Evolutionary conservation across 306 rosid genomes (phyloP), one percentile per base, ranked within the genome.

Genomic region (Trifolium dubium): DNA sequence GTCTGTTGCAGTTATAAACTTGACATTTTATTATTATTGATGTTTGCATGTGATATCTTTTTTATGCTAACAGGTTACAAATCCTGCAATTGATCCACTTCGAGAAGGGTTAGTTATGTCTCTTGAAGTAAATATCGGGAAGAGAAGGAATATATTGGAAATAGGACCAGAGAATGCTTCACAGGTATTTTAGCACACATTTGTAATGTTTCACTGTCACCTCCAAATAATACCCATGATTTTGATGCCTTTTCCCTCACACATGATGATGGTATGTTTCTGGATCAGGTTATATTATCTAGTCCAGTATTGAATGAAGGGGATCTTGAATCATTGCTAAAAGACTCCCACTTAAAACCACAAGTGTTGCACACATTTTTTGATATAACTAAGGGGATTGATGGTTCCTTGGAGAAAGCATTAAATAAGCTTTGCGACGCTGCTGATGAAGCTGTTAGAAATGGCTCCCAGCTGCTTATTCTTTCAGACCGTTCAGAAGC

Each of bases 31-130:
- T 60, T 29, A 39, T 39, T 31, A 31, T 58, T 56, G 61, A 54
- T 44, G 44, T 72, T 54, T 55, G 63, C 59, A 30, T 34, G 51
- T 51, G 39, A 47, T 51, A n/a, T 46, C 46, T 68, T 41, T 79
- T 61, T 62, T 64, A 41, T 18, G 30, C 46, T 23, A 34, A 73
- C 85, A 94, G 99, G 99, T 94, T 62, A 94, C 99, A 54, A 94
- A 94, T 86, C 99, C 99, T 74, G 99, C 99, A 71, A 94, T 92
- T 79, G 99, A 94, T 77, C 99, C 99, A 58, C 99, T 94, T 66
- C 84, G 97, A 85, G 99, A 94, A 88, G 99, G 99, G 77, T 72
- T 94, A 72, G 99, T 94, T 72, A 94, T 94, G 99, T 94, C 99
- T 71, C 99, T 94, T 77, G 99, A 94, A 92, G 95, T 94, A 82